phyloP scores from a whole-genome alignment of 495 filamentous ascomycete species.

The Aspergillus mulundensis region DNA sequence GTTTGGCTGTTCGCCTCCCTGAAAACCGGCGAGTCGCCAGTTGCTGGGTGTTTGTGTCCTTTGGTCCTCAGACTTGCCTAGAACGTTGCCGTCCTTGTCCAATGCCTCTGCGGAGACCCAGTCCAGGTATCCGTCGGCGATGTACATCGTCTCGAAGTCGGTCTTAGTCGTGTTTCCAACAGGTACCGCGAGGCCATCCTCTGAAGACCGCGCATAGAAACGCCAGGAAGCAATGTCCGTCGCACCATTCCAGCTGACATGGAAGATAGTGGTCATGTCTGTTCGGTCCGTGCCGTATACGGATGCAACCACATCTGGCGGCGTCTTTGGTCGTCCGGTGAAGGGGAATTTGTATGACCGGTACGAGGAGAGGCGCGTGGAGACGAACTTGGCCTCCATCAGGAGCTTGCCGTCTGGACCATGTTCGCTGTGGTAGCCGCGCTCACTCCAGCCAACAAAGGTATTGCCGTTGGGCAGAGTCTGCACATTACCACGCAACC shows the following conservation, averaged over 20 bases:
- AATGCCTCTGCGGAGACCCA: conserved; percentile 37
- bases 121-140: conserved; percentile 39
- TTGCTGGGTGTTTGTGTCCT: conserved; percentile 29
- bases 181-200: conserved; percentile 22
- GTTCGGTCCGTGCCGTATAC: conserved; percentile 34
- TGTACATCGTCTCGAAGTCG: conserved; percentile 44
- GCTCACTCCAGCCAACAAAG: conserved; percentile 57
- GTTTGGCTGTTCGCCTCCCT: conserved; percentile 20
- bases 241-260: conserved; percentile 49
- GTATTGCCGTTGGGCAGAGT: conserved; percentile 51
- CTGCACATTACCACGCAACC: conserved; percentile 58
- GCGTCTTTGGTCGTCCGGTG: conserved; percentile 30
- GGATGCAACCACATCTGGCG: conserved; percentile 33
- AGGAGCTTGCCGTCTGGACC: conserved; percentile 48
- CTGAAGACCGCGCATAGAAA: conserved; percentile 33
- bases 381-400: conserved; percentile 40
- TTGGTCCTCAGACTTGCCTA: conserved; percentile 28
- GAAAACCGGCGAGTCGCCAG: conserved; percentile 36
- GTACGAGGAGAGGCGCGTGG: conserved; percentile 37
- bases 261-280: conserved; percentile 34
- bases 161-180: conserved; percentile 35
- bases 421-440: conserved; percentile 55
- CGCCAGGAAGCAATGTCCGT: conserved; percentile 41
- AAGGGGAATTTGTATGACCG: conserved; percentile 41
- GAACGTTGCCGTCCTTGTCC: conserved; percentile 27